Evolutionary conservation across 768 basidiomycete species (phyloP).

Genomic region (Rubroboletus pulcherrimus): DNA sequence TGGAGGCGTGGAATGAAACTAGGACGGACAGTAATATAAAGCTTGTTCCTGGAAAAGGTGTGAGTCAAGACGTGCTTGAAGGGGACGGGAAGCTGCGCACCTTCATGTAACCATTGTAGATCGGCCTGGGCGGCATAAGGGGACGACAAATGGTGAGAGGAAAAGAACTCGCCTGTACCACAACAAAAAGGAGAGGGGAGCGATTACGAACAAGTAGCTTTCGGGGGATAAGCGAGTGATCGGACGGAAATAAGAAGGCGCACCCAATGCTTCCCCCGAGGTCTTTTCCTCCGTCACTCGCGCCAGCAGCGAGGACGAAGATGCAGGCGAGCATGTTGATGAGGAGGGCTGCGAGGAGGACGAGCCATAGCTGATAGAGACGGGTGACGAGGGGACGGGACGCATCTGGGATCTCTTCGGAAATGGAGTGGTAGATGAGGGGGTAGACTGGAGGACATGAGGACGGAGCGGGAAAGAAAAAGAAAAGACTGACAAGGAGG

Average conservation of each 20-base stretch:
- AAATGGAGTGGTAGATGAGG: constrained; percentile 90
- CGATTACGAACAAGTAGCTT: constrained; percentile 80
- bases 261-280: constrained; percentile 81
- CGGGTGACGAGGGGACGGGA: constrained; percentile 78
- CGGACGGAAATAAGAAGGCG: constrained; percentile 27
- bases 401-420: constrained; percentile 82
- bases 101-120: constrained; percentile 98
- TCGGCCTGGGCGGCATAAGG: constrained; percentile 54
- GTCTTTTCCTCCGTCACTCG: constrained; percentile 71
- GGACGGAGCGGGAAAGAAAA: constrained; percentile 12
- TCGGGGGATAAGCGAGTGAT: constrained; percentile 14
- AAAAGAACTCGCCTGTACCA: constrained; percentile 80
- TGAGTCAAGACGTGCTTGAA: constrained; percentile 21
- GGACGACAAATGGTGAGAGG: constrained; percentile 5
- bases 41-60: constrained; percentile 69
- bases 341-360: constrained; percentile 75
- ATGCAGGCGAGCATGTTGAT: constrained; percentile 91
- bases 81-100: constrained; percentile 39
- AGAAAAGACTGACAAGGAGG: constrained; percentile 65
- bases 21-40: constrained; percentile 80
- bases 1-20: constrained; percentile 12
- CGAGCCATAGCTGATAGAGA: constrained; percentile 92
- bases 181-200: constrained; percentile 77
- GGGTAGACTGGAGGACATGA: constrained; percentile 68
- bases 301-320: constrained; percentile 75